A percentile compares a stretch with the other conserved stretches of the same genome.
Conservation (phyloP, 2,329 filamentous ascomycete species). For the Daldinia sp. region DNA sequence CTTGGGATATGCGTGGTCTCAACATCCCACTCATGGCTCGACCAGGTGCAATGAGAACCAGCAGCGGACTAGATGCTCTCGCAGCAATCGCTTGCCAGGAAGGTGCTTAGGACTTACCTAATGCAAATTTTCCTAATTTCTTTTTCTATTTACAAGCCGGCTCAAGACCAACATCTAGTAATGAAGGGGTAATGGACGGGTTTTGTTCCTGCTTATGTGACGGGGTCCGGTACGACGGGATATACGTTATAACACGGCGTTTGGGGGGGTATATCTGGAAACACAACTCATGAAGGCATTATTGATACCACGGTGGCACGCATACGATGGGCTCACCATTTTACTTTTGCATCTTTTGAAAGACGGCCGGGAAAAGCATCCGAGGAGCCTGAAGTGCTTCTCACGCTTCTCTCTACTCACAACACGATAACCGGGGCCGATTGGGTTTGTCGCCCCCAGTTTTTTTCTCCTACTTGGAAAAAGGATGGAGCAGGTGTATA, state of each 20-base stretch:
- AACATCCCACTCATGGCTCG: slow-evolving; percentile 60
- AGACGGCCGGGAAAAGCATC: slow-evolving; percentile 43
- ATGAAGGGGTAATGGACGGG: slow-evolving; percentile 35
- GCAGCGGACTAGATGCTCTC: slow-evolving; percentile 66
- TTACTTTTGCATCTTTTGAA: slow-evolving; percentile 42
- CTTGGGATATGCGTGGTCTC: slow-evolving; percentile 63
- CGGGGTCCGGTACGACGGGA: slow-evolving; percentile 23
- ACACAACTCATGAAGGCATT: slow-evolving; percentile 32
- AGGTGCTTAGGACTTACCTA: slow-evolving; percentile 48
- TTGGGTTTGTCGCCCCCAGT: slow-evolving; percentile 12
- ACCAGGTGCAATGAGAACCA: slow-evolving; percentile 58
- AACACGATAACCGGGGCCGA: slow-evolving; percentile 16
- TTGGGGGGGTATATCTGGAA: slow-evolving; percentile 37
- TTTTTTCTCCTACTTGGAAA: slow-evolving; percentile 24
- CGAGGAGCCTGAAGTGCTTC: slow-evolving; percentile 29
- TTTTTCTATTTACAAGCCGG: slow-evolving; percentile 21
- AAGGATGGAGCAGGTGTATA: slow-evolving; percentile 30
- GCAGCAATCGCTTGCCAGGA: slow-evolving; percentile 68
- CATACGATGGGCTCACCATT: slow-evolving; percentile 50
- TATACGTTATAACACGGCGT: slow-evolving; percentile 41
- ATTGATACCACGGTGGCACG: slow-evolving; percentile 50
- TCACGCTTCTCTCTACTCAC: slow-evolving; percentile 23
- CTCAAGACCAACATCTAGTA: slow-evolving; percentile 25
- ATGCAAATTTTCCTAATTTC: slow-evolving; percentile 41
- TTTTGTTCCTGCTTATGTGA: slow-evolving; percentile 25